phyloP scores from a whole-genome alignment of 2,329 filamentous ascomycete genomes.

The Chaetomiaceae sp. region DNA sequence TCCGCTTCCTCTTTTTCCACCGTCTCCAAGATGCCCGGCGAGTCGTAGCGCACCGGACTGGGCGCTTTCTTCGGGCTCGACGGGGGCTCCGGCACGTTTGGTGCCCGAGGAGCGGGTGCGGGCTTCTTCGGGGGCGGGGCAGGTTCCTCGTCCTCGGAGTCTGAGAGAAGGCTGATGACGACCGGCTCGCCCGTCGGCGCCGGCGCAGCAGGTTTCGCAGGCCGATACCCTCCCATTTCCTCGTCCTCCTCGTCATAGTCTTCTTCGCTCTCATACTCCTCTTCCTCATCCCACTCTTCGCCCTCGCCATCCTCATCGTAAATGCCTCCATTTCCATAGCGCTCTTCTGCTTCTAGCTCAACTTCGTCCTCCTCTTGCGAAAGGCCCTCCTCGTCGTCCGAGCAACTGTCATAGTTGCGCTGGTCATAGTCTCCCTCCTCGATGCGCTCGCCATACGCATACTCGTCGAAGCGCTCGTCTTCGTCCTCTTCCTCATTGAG shows the following conservation, averaged over 20 bases:
- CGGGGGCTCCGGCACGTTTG: background rate
- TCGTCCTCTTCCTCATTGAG: slow-evolving; percentile 21
- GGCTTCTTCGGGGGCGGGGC: slow-evolving; percentile 10
- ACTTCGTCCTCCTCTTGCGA: slow-evolving; percentile 24
- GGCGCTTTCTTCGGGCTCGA: background rate
- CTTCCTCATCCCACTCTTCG: slow-evolving; percentile 26
- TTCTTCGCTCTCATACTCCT: slow-evolving; percentile 27
- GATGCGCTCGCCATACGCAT: slow-evolving; percentile 19
- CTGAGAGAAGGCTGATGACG: slow-evolving; percentile 45
- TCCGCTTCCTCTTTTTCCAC: slow-evolving; percentile 1
- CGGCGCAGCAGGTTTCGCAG: slow-evolving; percentile 11
- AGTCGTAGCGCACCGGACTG: background rate
- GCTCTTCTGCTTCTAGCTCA: slow-evolving; percentile 20
- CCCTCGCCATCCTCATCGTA: slow-evolving; percentile 23
- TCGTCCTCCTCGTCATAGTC: slow-evolving; percentile 29
- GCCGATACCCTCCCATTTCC: slow-evolving; percentile 20
- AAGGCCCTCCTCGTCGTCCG: slow-evolving; percentile 26
- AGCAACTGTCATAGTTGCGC: slow-evolving; percentile 23
- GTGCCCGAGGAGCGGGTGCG: background rate
- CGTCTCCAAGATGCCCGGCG: background rate
- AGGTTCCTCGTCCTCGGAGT: slow-evolving; percentile 35
- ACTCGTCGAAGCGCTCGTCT: slow-evolving; percentile 18
- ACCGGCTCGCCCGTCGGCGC: slow-evolving; percentile 34
- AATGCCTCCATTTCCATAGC: slow-evolving; percentile 20
- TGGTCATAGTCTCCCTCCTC: slow-evolving; percentile 29